Evolutionary conservation across 345 rosid species (phyloP).

Genomic region (Pugionium cornutum): DNA sequence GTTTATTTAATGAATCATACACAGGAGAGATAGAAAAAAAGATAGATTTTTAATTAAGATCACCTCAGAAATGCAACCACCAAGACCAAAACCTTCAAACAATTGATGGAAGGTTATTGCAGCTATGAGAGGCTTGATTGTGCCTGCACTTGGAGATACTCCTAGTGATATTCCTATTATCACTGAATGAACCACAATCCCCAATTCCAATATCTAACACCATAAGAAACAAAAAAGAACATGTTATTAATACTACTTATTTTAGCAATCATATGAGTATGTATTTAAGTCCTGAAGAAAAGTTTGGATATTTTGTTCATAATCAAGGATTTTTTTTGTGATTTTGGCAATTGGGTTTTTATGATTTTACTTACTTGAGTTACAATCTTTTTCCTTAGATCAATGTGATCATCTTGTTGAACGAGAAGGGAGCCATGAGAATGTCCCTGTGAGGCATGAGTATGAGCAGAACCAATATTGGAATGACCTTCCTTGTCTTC

Average conservation of each 20-base stretch:
- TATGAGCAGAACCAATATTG: conserved; percentile 50
- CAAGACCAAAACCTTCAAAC: conserved; percentile 74
- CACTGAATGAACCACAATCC: conserved; percentile 68
- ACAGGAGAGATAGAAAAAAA: no score
- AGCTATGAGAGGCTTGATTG: conserved; percentile 53
- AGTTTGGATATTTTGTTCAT: background rate
- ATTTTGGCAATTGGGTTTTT: background rate
- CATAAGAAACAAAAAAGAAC: background rate
- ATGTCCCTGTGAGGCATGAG: conserved; percentile 62
- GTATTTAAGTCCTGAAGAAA: background rate
- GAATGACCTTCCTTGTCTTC: conserved; percentile 25
- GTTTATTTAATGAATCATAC: background rate
- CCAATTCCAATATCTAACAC: conserved; percentile 58
- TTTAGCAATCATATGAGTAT: background rate
- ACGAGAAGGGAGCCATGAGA: conserved; percentile 52
- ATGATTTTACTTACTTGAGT: conserved; percentile 36
- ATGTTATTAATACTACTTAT: background rate
- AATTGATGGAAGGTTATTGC: conserved; percentile 71
- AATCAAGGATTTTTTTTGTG: background rate
- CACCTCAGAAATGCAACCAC: conserved; percentile 66
- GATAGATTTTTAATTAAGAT: background rate
- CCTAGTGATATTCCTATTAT: conserved; percentile 65
- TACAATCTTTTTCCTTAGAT: conserved; percentile 45
- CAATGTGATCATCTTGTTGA: conserved; percentile 22
- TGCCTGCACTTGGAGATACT: conserved; percentile 49